These are phyloP conservation scores for Salix caprea DNA, from an alignment of 345 rosid species.

Conservation along the genomic window DNA sequence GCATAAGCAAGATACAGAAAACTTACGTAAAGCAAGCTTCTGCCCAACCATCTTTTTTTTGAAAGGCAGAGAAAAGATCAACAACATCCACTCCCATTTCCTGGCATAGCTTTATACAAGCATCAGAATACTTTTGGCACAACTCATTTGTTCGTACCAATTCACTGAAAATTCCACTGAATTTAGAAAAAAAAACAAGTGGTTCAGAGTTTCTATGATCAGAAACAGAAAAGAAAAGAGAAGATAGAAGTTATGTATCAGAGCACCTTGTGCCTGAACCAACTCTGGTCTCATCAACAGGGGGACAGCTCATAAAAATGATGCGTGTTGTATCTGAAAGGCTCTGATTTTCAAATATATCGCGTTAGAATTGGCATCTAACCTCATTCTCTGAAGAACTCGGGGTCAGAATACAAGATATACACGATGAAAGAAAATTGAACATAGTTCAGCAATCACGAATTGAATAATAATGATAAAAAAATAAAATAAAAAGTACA, in stretches of 20 bases:
- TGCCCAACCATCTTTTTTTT: slow-evolving; percentile 53
- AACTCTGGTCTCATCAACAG: slow-evolving; percentile 80
- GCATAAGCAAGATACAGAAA: neutral
- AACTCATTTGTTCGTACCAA: slow-evolving; percentile 81
- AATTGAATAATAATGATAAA: neutral
- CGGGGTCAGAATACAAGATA: neutral
- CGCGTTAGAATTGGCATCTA: slow-evolving; percentile 8
- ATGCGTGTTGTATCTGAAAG: slow-evolving; percentile 64
- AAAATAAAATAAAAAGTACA: no score
- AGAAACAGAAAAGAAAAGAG: neutral
- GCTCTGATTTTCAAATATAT: slow-evolving; percentile 41
- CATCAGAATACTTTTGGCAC: slow-evolving; percentile 74
- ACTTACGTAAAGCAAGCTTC: slow-evolving; percentile 83
- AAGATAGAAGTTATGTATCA: neutral
- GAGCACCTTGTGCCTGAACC: slow-evolving; percentile 53
- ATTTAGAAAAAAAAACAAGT: slow-evolving; percentile 10
- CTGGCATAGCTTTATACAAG: slow-evolving; percentile 67
- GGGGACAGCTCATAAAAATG: slow-evolving; percentile 75
- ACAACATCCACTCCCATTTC: slow-evolving; percentile 66
- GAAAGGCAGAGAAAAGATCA: slow-evolving; percentile 73
- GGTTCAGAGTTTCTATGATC: neutral
- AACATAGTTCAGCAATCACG: neutral
- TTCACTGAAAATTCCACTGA: slow-evolving; percentile 65
- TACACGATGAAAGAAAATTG: neutral
- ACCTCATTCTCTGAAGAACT: neutral